Evolutionary conservation across 257 asterid species (phyloP).

Genomic region (Ocimum tenuiflorum): DNA sequence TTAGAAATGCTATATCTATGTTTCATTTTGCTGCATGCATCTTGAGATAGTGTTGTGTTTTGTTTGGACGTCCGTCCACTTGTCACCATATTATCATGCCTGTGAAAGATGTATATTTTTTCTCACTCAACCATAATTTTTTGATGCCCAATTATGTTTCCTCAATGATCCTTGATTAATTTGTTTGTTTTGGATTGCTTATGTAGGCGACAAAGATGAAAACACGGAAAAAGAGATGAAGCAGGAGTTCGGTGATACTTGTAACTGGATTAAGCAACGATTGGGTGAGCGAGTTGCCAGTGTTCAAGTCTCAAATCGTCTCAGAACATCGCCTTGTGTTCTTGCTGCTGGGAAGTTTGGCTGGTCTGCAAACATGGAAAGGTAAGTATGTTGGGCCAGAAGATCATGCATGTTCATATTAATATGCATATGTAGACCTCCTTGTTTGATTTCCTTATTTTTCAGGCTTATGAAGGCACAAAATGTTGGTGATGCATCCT

Average conservation of each 20-base stretch:
- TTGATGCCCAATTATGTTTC: background rate
- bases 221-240: conserved; percentile 75
- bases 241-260: conserved; percentile 77
- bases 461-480: conserved; percentile 97
- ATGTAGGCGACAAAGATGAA: conserved; percentile 78
- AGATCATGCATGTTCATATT: background rate
- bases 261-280: conserved; percentile 88
- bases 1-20: background rate
- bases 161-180: background rate
- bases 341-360: conserved; percentile 98
- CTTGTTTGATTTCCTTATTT: background rate
- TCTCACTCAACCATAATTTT: background rate
- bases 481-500: conserved; percentile 61
- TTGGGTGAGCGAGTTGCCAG: conserved; percentile 79
- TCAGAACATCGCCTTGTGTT: conserved; percentile 88
- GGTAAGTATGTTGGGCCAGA: conserved; percentile 32
- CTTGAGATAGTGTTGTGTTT: background rate
- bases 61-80: background rate
- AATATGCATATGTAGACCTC: background rate
- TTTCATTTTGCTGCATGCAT: background rate
- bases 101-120: too few species aligned
- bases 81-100: background rate
- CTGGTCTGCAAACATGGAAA: conserved; percentile 99
- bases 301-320: conserved; percentile 87
- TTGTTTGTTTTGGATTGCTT: conserved; percentile 10